These are phyloP conservation scores for Coemansia sp. DNA, from an alignment of 192 early-diverging fungal species.

Conservation along the genomic window DNA sequence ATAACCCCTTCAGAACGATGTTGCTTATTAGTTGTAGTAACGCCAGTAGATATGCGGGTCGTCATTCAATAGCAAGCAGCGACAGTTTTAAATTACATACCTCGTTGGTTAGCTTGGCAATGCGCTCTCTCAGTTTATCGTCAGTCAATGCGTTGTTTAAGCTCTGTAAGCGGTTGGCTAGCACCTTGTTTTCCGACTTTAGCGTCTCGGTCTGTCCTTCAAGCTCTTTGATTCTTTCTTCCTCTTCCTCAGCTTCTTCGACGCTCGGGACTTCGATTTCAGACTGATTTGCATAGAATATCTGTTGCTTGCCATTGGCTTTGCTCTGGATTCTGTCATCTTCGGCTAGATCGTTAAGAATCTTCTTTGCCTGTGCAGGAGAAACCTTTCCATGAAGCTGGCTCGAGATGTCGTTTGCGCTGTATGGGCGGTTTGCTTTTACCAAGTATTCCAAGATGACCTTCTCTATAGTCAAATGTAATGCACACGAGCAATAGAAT, in stretches of 20 bases:
- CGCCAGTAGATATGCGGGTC: too few species aligned
- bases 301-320: slow-evolving; percentile 46
- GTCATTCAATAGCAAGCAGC: neutral
- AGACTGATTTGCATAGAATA: slow-evolving; percentile 40
- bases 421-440: slow-evolving; percentile 47
- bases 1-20: too few species aligned
- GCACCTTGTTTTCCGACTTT: slow-evolving; percentile 32
- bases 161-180: slow-evolving; percentile 20
- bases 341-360: slow-evolving; percentile 47
- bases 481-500: neutral
- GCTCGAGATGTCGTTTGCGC: slow-evolving; percentile 53
- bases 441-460: slow-evolving; percentile 37
- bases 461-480: slow-evolving; percentile 19
- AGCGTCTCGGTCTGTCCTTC: slow-evolving; percentile 21
- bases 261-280: slow-evolving; percentile 34
- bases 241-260: slow-evolving; percentile 50
- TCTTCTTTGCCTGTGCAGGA: slow-evolving; percentile 38
- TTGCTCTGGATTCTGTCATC: slow-evolving; percentile 37
- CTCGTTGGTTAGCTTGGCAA: slow-evolving; percentile 28
- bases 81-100: slow-evolving; percentile 6
- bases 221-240: slow-evolving; percentile 32
- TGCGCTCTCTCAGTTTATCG: slow-evolving; percentile 49
- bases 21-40: too few species aligned
- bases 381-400: slow-evolving; percentile 53
- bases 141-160: slow-evolving; percentile 39